A percentile compares a stretch with the other conserved stretches of the same genome.
Evolutionary conservation across 352 stramenopile genomes (phyloP).

Genomic region (Globisporangium polare): DNA sequence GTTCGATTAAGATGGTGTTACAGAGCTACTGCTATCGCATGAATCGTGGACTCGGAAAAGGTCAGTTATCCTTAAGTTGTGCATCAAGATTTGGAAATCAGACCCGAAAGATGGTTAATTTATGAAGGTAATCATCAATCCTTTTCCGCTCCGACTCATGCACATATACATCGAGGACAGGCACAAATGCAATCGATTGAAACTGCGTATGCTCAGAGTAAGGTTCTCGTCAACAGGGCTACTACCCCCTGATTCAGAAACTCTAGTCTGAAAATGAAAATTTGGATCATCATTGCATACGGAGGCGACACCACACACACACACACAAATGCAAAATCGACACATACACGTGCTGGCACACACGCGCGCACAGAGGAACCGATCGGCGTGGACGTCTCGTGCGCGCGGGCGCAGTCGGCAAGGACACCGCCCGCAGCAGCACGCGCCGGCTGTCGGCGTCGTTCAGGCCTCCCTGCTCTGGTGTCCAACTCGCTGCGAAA

Average conservation of each 20-base stretch:
- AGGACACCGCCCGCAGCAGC: background rate
- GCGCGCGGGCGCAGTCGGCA: background rate
- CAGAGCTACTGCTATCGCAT: background rate
- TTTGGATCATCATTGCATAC: constrained; percentile 78
- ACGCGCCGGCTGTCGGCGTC: background rate
- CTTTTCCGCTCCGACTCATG: constrained; percentile 23
- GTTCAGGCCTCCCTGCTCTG: background rate
- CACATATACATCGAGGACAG: constrained; percentile 4
- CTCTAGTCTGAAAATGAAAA: constrained; percentile 89
- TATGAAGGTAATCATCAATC: constrained; percentile 78
- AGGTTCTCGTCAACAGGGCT: constrained; percentile 75
- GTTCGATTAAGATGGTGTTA: constrained; percentile 1
- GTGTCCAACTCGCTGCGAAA: constrained; percentile 5
- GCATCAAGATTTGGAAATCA: constrained; percentile 86
- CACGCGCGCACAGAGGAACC: no score
- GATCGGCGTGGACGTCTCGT: background rate
- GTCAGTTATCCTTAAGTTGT: constrained; percentile 78
- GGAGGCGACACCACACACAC: constrained; percentile 1
- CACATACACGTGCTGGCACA: background rate
- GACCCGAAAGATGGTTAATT: constrained; percentile 90
- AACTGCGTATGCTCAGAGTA: constrained; percentile 65
- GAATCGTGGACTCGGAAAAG: constrained; percentile 30
- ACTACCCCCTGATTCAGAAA: constrained; percentile 89
- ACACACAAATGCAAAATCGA: background rate
- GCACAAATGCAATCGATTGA: constrained; percentile 9